phyloP scores from a whole-genome alignment of 768 basidiomycete genomes.

The Pleurotus djamor region DNA sequence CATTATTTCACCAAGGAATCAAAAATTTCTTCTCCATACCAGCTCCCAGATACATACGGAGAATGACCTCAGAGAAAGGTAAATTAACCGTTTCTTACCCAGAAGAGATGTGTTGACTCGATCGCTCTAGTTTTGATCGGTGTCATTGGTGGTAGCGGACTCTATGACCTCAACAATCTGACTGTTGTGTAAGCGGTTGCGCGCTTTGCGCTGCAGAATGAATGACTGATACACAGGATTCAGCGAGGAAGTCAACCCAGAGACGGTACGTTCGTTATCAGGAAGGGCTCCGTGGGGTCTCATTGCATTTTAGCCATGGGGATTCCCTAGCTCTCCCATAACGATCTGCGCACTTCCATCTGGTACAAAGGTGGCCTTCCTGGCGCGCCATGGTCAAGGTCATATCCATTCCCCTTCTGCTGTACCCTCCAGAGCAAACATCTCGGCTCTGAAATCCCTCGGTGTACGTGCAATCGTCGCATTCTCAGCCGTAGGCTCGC shows the following conservation, averaged over 20 bases:
- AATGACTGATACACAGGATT: not conserved
- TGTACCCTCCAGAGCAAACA: slow-evolving; percentile 89
- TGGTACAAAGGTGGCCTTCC: slow-evolving; percentile 80
- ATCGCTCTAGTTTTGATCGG: slow-evolving; percentile 66
- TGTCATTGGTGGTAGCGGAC: slow-evolving; percentile 88
- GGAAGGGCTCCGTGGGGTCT: not conserved
- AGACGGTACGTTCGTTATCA: slow-evolving; percentile 57
- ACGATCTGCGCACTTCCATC: slow-evolving; percentile 88
- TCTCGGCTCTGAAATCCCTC: slow-evolving; percentile 90
- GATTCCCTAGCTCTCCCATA: slow-evolving; percentile 86
- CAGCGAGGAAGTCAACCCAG: slow-evolving; percentile 75
- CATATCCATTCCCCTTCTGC: slow-evolving; percentile 79
- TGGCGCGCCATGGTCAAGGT: slow-evolving; percentile 85
- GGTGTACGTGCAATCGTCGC: slow-evolving; percentile 89
- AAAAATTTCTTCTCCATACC: too few relatives aligned
- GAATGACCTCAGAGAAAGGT: too few relatives aligned
- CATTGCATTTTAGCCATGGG: slow-evolving; percentile 74
- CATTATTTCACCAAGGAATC: too few relatives aligned
- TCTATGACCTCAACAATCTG: slow-evolving; percentile 92
- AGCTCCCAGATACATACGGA: too few relatives aligned
- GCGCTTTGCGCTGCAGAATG: not conserved
- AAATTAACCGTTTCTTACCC: too few relatives aligned
- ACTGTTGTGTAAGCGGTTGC: slow-evolving; percentile 68
- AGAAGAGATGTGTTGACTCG: too few relatives aligned
- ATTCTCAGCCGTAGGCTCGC: slow-evolving; percentile 93